Evolutionary conservation across 2,329 filamentous ascomycete species (phyloP), one percentile per base, ranked within the genome.

Genomic region (Fusarium palustre): DNA sequence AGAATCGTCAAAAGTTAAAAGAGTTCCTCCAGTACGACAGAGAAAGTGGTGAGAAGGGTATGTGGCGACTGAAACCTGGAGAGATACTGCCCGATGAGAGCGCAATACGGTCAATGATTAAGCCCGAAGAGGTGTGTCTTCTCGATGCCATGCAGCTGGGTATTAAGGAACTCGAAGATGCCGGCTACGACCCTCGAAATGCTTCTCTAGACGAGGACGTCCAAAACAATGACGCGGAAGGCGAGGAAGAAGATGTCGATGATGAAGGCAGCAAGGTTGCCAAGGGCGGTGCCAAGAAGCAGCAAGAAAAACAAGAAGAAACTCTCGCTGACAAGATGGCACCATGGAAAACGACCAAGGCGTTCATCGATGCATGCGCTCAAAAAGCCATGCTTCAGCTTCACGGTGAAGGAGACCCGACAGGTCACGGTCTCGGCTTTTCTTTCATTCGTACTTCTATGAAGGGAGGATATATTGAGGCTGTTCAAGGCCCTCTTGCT

Each of bases 371-470:
- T 70, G 96, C 96, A 2, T 95, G 93, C 50, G 91, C 94, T 64
- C 93, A 94, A 62, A 99, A 99, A 78, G 96, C 96, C 5, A 99
- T 99, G 96, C 87, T 99, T 46, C 92, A 94, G 72, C 86, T 99
- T 15, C 94, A 97, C 73, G 96, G 96, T 22, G 93, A 97, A 70
- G 96, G 96, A 58, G 96, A 99, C 76, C 96, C 96, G 5, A 97
- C 95, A 1, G 94, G 94, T 25, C 92, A 94, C 74, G 96, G 96
- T 3, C 90, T 97, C 63, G 96, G 93, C 4, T 97, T 98, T 83
- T 97, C 93, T 77, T 97, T 99, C 79, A 94, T 99, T 79, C 94
- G 96, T 76, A 97, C 94, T 0, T 97, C 93, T 1, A 99, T 99
- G 96, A 99, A 99, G 80, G 96, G 96, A 66, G 96, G 96, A 0